Percentiles rank a stretch among this genome's conserved stretches.
Evolutionary conservation across 2,329 filamentous ascomycete genomes (phyloP).

Genomic region (Colletotrichum paranaense): DNA sequence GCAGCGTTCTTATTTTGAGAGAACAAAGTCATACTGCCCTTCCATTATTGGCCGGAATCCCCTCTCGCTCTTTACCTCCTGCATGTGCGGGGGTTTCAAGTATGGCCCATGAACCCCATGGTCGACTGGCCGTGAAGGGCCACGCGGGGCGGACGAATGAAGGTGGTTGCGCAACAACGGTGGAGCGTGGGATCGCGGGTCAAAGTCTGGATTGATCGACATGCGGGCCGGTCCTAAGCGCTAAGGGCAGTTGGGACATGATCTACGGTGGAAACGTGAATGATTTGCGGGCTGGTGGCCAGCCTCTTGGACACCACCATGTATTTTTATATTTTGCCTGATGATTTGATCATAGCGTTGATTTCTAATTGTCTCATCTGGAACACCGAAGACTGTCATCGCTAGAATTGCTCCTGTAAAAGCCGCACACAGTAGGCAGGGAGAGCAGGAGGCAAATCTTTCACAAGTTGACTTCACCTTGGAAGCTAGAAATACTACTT

Average conservation of each 20-base stretch:
- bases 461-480: background rate
- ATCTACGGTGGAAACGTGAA: background rate
- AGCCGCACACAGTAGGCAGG: background rate
- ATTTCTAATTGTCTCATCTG: background rate
- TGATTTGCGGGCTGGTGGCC: background rate
- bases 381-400: background rate
- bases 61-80: background rate
- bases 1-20: background rate
- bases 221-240: constrained; percentile 16
- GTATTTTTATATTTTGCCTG: background rate
- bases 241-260: background rate
- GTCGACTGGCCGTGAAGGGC: background rate
- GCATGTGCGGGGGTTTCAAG: constrained; percentile 2
- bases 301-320: background rate
- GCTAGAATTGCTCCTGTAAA: background rate
- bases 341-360: background rate
- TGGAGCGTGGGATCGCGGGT: background rate
- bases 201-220: constrained; percentile 8
- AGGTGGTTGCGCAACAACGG: background rate
- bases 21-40: background rate
- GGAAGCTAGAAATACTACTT: background rate
- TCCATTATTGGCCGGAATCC: background rate
- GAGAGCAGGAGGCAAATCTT: background rate
- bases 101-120: constrained; percentile 2
- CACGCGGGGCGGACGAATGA: constrained; percentile 7